Percentiles rank a stretch among this genome's conserved stretches.
These are phyloP conservation scores for Candida sphagnicola DNA, from an alignment of 805 yeast species.

Conservation along the genomic window DNA sequence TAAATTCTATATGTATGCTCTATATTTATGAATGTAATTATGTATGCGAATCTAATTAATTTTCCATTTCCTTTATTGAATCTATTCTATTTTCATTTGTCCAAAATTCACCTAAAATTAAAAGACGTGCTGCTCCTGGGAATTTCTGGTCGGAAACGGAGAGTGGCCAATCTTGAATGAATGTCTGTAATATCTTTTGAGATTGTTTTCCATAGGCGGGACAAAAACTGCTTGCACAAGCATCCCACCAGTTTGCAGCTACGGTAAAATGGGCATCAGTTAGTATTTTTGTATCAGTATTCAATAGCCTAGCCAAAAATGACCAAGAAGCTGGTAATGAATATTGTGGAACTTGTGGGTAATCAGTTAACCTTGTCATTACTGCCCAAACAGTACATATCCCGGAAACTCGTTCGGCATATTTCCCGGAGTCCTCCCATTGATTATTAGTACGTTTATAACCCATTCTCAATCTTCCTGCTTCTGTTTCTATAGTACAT, in stretches of 20 bases:
- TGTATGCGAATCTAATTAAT: slow-evolving; percentile 5
- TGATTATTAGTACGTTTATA: slow-evolving; percentile 60
- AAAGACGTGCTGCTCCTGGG: slow-evolving; percentile 77
- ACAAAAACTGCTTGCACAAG: slow-evolving; percentile 56
- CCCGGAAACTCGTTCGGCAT: slow-evolving; percentile 85
- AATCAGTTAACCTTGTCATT: slow-evolving; percentile 46
- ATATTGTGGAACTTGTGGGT: slow-evolving; percentile 30
- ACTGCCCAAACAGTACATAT: slow-evolving; percentile 78
- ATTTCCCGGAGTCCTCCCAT: slow-evolving; percentile 62
- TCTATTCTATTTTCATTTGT: slow-evolving; percentile 40
- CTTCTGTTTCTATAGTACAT: slow-evolving; percentile 71
- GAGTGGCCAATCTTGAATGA: slow-evolving; percentile 51
- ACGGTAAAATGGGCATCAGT: slow-evolving; percentile 69
- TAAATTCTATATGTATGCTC: slow-evolving; percentile 5
- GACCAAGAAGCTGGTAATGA: slow-evolving; percentile 57
- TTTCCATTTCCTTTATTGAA: slow-evolving; percentile 42
- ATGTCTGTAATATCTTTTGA: slow-evolving; percentile 48
- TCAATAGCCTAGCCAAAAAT: slow-evolving; percentile 67
- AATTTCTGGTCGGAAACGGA: slow-evolving; percentile 47
- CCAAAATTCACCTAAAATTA: slow-evolving; percentile 82
- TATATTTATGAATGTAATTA: background rate
- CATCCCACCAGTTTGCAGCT: slow-evolving; percentile 90
- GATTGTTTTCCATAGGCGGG: slow-evolving; percentile 68
- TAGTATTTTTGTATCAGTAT: slow-evolving; percentile 47
- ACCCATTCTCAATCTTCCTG: slow-evolving; percentile 83